These are phyloP conservation scores for Cercophora sp. DNA, from an alignment of 495 filamentous ascomycete species.

Conservation along the genomic window DNA sequence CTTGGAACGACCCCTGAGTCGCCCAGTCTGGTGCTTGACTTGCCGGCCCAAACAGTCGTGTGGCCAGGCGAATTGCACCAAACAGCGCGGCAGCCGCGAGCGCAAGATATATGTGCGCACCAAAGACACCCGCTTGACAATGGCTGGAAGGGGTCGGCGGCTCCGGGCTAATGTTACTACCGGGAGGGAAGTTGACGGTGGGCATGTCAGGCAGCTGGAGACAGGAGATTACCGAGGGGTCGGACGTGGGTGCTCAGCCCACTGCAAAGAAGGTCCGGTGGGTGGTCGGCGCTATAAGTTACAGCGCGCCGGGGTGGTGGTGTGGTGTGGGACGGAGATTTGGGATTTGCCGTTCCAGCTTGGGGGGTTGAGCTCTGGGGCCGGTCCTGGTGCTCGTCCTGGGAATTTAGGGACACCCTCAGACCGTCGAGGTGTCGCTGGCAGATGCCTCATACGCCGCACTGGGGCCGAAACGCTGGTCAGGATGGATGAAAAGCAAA, in stretches of 20 bases:
- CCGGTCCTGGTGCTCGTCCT: conserved; percentile 11
- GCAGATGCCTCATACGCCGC: background rate
- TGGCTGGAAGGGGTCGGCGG: conserved; percentile 13
- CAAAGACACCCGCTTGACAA: conserved; percentile 22
- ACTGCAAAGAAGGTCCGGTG: conserved; percentile 22
- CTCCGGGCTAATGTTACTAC: conserved; percentile 32
- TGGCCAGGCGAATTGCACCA: conserved; percentile 8
- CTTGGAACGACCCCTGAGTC: conserved; percentile 4
- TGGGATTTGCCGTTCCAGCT: conserved; percentile 16
- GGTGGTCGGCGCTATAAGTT: conserved; percentile 26
- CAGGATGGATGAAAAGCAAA: background rate
- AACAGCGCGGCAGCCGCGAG: conserved; percentile 27
- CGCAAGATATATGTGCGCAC: conserved; percentile 29
- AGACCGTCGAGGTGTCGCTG: background rate
- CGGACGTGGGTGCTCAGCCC: conserved; percentile 11
- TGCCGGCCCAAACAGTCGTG: background rate
- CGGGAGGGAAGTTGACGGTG: conserved; percentile 33
- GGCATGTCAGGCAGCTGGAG: conserved; percentile 37
- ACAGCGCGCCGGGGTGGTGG: conserved; percentile 9
- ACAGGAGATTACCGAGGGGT: conserved; percentile 20
- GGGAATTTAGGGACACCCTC: conserved; percentile 6
- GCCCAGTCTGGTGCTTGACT: background rate
- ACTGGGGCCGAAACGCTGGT: conserved; percentile 5
- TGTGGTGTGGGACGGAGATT: conserved; percentile 26
- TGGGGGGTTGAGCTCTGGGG: conserved; percentile 12